Base-by-base conservation (phyloP, 495 filamentous ascomycete species). In the Aspergillus asperescens region DNA sequence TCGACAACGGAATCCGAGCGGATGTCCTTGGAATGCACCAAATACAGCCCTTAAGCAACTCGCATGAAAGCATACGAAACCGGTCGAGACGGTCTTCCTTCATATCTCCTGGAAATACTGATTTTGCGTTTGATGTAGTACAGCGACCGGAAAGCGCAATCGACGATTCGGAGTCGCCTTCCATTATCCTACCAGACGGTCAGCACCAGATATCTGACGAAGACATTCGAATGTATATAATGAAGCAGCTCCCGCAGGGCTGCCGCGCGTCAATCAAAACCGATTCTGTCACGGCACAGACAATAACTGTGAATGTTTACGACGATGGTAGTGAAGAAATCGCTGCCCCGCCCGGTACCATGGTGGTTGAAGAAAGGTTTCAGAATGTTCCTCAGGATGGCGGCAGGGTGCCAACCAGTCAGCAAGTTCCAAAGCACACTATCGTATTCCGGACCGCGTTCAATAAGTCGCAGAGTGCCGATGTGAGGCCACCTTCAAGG, bases 231-330 rank as follows among this genome's bases (percentile, higher is more conserved):
- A 50, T 65, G 19, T 75, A 75, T 48, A 74, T 77, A 13, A 68
- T 74, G 68, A 65, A 62, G 34, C 74, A 77, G 52, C 59, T 77
- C 9, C 73, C 74, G 13, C 63, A 53, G 12, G 71, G 69, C 16
- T 74, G 70, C 39, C 71, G 62, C 44, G 81, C 87, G 29, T 85
- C 83, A 6, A 83, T 90, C 39, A 81, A 74, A 7, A 84, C 83
- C 3, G 79, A 82, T 19, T 71, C 79, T 7, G 74, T 78, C 16
- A 87, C 82, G 6, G 84, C 81, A 4, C 83, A 82, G 43, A 88
- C 79, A 0, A 83, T 89, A 54, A 88, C 84, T 0, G 84, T 90
- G 4, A 84, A 89, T 50, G 79, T 89, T 16, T 81, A 73, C 15
- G 82, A 87, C 35, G 73, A 81, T 23, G 72, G 79, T 16, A 71